phyloP scores from a whole-genome alignment of 2,329 filamentous ascomycete genomes.

The Endocalyx cinctus region DNA sequence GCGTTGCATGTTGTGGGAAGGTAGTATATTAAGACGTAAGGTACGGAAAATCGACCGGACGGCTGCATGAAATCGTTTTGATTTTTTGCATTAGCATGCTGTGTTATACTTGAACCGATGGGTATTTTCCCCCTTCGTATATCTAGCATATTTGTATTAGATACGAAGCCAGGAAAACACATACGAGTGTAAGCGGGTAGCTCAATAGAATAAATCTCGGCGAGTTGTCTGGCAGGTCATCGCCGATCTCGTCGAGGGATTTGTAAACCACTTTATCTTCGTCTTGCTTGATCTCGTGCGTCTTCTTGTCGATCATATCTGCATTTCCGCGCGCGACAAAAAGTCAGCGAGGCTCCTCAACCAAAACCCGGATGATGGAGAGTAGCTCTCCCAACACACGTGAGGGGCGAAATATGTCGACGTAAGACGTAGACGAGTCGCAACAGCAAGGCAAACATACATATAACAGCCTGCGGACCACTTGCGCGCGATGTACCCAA shows the following conservation, averaged over 20 bases:
- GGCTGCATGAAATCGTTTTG: slow-evolving; percentile 43
- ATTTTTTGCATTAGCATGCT: slow-evolving; percentile 7
- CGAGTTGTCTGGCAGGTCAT: slow-evolving; percentile 88
- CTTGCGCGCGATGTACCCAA: slow-evolving; percentile 80
- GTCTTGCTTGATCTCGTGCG: slow-evolving; percentile 81
- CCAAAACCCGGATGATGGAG: too few relatives aligned
- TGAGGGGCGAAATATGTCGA: too few relatives aligned
- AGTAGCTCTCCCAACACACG: too few relatives aligned
- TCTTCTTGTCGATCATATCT: slow-evolving; percentile 90
- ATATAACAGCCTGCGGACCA: slow-evolving; percentile 86
- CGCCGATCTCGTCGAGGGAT: slow-evolving; percentile 72
- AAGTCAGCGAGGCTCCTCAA: too few relatives aligned
- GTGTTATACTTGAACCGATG: too few relatives aligned
- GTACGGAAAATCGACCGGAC: slow-evolving; percentile 79
- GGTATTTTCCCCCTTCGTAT: too few relatives aligned
- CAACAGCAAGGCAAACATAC: slow-evolving; percentile 60
- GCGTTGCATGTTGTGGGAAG: slow-evolving; percentile 87
- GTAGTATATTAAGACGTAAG: slow-evolving; percentile 94
- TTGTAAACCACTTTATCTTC: slow-evolving; percentile 74
- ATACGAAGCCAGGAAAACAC: too few relatives aligned
- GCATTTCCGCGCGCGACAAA: too few relatives aligned
- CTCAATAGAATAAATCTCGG: slow-evolving; percentile 87
- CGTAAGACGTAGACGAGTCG: too few relatives aligned
- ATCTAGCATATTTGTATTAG: too few relatives aligned
- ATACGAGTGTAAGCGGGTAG: slow-evolving; percentile 82